Percentiles rank a stretch among this genome's conserved stretches.
Evolutionary conservation across 1,284 basidiomycete genomes (phyloP).

Genomic region (Austroboletus rostrupii): DNA sequence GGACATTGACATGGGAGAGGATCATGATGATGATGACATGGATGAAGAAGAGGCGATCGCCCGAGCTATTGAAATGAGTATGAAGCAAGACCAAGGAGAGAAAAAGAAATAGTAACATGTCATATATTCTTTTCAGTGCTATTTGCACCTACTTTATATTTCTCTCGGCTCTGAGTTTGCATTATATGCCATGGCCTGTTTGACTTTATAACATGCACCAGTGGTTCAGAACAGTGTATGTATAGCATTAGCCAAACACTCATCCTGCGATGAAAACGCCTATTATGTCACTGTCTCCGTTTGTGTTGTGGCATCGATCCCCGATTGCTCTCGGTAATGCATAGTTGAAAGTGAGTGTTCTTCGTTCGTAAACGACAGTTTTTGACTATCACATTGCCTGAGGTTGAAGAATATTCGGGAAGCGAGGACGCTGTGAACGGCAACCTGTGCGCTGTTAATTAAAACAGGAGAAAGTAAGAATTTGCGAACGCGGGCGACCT

Average conservation of each 20-base stretch:
- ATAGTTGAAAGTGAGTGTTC: constrained; percentile 10
- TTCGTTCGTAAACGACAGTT: neutral
- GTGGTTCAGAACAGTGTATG: neutral
- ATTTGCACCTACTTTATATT: neutral
- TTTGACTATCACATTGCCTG: constrained; percentile 14
- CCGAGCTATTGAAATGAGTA: constrained; percentile 58
- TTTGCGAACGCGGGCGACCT: neutral
- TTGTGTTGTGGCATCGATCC: neutral
- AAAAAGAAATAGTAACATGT: constrained; percentile 29
- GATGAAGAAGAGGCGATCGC: constrained; percentile 56
- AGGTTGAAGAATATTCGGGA: constrained; percentile 32
- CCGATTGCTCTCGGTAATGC: neutral
- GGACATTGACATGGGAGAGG: constrained; percentile 39
- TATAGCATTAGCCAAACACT: no score
- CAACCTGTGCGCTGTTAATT: constrained; percentile 25
- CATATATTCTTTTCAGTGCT: neutral
- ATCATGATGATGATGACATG: constrained; percentile 40
- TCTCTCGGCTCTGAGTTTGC: neutral
- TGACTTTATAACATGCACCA: neutral
- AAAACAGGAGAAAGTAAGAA: constrained; percentile 11
- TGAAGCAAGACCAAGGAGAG: constrained; percentile 42
- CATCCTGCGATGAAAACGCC: no score
- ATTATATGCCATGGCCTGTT: neutral
- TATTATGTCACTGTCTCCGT: no score
- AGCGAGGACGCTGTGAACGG: constrained; percentile 26